A percentile compares a stretch with the other conserved stretches of the same genome.
Conservation (phyloP, 169 alveolate genomes). For the Condylostoma magnum region DNA sequence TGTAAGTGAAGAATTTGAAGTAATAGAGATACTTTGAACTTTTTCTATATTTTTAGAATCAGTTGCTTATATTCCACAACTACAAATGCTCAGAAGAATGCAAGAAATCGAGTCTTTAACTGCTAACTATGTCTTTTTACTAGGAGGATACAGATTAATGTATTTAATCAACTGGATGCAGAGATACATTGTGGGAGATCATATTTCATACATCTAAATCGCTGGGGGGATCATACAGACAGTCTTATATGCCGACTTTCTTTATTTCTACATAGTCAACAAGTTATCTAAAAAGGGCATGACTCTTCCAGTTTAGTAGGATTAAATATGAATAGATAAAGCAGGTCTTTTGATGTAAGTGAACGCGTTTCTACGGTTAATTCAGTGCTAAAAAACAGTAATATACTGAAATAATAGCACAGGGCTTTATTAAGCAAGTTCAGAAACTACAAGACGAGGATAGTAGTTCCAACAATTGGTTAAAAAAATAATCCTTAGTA, state of each 20-base stretch:
- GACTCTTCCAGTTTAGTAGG: no score
- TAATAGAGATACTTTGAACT: constrained; percentile 91
- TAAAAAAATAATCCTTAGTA: no score
- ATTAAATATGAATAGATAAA: no score
- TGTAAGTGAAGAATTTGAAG: constrained; percentile 49
- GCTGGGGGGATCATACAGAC: constrained; percentile 93
- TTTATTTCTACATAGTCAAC: constrained; percentile 91
- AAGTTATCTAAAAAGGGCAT: no score
- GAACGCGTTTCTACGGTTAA: no score
- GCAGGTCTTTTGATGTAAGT: no score
- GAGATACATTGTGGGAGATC: background rate
- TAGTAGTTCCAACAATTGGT: no score
- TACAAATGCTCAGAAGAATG: constrained; percentile 90
- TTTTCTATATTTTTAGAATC: constrained; percentile 96
- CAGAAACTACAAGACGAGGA: no score
- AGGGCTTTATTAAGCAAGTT: no score
- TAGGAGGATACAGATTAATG: constrained; percentile 93
- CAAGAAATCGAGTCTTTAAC: constrained; percentile 94
- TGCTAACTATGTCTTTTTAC: constrained; percentile 92
- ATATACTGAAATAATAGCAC: no score
- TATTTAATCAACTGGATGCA: constrained; percentile 92
- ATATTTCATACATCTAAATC: constrained; percentile 83
- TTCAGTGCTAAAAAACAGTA: no score
- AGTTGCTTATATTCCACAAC: constrained; percentile 96
- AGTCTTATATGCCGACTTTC: constrained; percentile 92